A percentile compares a stretch with the other conserved stretches of the same genome.
Evolutionary conservation across 352 stramenopile species (phyloP).

Genomic region (Lagenidium sp.): DNA sequence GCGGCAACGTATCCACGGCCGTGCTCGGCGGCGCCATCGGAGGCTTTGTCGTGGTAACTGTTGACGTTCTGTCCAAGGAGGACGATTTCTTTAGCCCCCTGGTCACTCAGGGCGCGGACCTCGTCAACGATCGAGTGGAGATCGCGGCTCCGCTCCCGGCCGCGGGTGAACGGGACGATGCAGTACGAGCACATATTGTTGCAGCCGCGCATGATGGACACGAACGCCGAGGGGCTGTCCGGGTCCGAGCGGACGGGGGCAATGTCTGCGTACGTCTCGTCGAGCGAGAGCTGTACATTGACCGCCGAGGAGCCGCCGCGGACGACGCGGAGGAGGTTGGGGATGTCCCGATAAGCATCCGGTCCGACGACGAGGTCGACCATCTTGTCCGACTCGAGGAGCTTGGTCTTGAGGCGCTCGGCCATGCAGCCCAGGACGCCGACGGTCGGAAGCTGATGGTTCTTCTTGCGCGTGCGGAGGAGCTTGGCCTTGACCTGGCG

Average conservation of each 20-base stretch:
- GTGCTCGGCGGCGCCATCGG: slow-evolving; percentile 45
- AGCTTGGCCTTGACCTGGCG: slow-evolving; percentile 73
- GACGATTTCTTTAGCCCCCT: slow-evolving; percentile 96
- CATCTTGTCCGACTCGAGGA: slow-evolving; percentile 92
- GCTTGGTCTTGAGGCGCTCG: slow-evolving; percentile 95
- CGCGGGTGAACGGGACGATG: slow-evolving; percentile 99
- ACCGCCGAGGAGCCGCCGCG: slow-evolving; percentile 71
- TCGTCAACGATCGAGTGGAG: slow-evolving; percentile 94
- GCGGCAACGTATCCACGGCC: slow-evolving; percentile 81
- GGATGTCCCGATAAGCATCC: slow-evolving; percentile 98
- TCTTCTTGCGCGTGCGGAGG: slow-evolving; percentile 42
- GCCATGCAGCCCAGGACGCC: slow-evolving; percentile 99
- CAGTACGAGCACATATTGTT: slow-evolving; percentile 99
- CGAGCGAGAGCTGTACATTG: slow-evolving; percentile 94
- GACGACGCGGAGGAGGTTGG: slow-evolving; percentile 87
- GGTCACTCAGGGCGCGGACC: slow-evolving; percentile 78
- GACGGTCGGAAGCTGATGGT: slow-evolving; percentile 65
- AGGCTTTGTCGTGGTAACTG: slow-evolving; percentile 96
- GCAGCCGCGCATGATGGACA: slow-evolving; percentile 99
- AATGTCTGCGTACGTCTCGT: slow-evolving; percentile 99
- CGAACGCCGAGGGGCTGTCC: slow-evolving; percentile 88
- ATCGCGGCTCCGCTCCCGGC: slow-evolving; percentile 90
- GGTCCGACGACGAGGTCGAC: slow-evolving; percentile 98
- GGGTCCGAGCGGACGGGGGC: slow-evolving; percentile 86
- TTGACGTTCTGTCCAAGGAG: slow-evolving; percentile 99